phyloP scores from a whole-genome alignment of 495 filamentous ascomycete genomes.

The Parmelia sp. region DNA sequence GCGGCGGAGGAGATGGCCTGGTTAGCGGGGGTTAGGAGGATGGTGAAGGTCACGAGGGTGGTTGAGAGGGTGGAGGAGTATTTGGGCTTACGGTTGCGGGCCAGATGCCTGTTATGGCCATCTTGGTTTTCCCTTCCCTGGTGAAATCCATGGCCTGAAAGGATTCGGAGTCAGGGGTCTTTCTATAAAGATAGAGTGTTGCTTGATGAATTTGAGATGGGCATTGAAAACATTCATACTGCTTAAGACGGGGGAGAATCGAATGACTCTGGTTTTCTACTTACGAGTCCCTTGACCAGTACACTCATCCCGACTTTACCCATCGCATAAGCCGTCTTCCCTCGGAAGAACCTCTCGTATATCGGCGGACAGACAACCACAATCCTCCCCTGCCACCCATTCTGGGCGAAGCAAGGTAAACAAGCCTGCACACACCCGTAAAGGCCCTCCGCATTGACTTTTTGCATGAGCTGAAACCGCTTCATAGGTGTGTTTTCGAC shows the following conservation, averaged over 20 bases:
- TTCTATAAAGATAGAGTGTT: neutral
- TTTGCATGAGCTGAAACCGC: constrained; percentile 76
- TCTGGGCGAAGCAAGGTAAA: constrained; percentile 54
- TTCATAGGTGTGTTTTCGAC: constrained; percentile 68
- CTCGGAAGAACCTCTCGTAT: constrained; percentile 76
- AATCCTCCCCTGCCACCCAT: constrained; percentile 54
- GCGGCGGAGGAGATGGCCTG: constrained; percentile 2
- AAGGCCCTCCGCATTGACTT: constrained; percentile 67
- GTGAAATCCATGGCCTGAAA: constrained; percentile 66
- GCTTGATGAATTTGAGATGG: neutral
- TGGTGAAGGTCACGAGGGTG: no score
- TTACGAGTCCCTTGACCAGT: constrained; percentile 60
- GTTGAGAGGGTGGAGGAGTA: neutral
- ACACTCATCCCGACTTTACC: constrained; percentile 83
- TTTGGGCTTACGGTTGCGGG: constrained; percentile 56
- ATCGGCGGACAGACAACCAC: constrained; percentile 82
- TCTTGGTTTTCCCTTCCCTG: constrained; percentile 54
- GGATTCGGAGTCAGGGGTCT: neutral
- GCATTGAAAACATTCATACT: neutral
- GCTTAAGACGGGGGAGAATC: neutral
- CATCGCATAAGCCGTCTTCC: constrained; percentile 84
- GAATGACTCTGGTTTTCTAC: neutral
- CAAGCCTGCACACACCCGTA: constrained; percentile 57
- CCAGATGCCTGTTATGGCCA: constrained; percentile 81
- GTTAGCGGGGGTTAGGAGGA: neutral